These are phyloP conservation scores for Phellopilus nigrolimitatus DNA, from an alignment of 1,284 basidiomycete genomes.

Conservation along the genomic window DNA sequence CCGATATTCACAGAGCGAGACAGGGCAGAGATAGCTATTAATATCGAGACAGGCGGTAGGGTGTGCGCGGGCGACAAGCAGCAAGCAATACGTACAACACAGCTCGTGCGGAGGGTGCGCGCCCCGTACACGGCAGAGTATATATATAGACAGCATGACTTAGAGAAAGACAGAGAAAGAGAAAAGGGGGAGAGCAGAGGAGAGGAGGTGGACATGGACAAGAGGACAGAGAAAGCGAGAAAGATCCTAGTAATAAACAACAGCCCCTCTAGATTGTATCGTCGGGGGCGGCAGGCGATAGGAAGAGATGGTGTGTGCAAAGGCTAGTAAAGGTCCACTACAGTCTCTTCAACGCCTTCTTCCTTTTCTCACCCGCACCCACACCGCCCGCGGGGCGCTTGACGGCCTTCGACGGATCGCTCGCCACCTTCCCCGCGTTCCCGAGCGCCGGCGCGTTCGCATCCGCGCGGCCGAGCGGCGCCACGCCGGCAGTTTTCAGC, in stretches of 20 bases:
- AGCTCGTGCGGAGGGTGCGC: background rate
- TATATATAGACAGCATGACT: conserved; percentile 6
- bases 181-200: background rate
- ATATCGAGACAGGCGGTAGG: background rate
- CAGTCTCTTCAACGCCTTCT: conserved; percentile 78
- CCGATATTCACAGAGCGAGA: background rate
- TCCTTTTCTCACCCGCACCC: conserved; percentile 66
- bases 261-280: background rate
- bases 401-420: conserved; percentile 50
- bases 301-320: background rate
- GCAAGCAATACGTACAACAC: conserved; percentile 1
- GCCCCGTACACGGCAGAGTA: background rate
- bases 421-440: conserved; percentile 30
- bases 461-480: conserved; percentile 53
- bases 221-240: background rate
- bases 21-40: background rate
- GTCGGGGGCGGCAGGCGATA: background rate
- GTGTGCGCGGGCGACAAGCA: background rate
- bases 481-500: conserved; percentile 8
- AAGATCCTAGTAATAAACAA: background rate
- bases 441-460: conserved; percentile 50
- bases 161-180: background rate
- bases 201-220: background rate
- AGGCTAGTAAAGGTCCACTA: conserved; percentile 26
- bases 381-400: conserved; percentile 58